These are phyloP conservation scores for Prunus kanzakura DNA, from an alignment of 306 rosid species.

Conservation along the genomic window DNA sequence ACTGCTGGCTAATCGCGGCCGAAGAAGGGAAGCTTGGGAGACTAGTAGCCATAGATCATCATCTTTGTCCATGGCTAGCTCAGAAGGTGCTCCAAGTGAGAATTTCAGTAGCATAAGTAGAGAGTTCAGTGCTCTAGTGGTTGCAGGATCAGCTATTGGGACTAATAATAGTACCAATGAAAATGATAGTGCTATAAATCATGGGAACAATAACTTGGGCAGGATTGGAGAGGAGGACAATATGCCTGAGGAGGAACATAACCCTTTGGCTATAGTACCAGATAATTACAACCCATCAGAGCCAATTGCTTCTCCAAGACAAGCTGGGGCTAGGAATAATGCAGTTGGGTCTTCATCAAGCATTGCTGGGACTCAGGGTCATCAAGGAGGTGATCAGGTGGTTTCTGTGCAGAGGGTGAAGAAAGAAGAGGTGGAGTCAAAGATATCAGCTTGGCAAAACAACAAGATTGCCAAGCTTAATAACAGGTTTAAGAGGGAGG, in stretches of 20 bases:
- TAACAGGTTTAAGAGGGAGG: slow-evolving; percentile 89
- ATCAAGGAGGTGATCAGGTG: slow-evolving; percentile 31
- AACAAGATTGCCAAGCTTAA: slow-evolving; percentile 82
- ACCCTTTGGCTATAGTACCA: slow-evolving; percentile 80
- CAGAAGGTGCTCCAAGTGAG: slow-evolving; percentile 53
- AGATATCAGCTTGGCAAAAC: slow-evolving; percentile 94
- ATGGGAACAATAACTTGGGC: slow-evolving; percentile 31
- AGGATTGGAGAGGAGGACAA: slow-evolving; percentile 80
- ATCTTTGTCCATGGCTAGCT: slow-evolving; percentile 51
- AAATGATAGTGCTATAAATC: background rate
- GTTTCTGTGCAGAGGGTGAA: slow-evolving; percentile 73
- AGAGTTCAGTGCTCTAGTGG: slow-evolving; percentile 86
- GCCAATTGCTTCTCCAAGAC: slow-evolving; percentile 33
- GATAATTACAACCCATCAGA: slow-evolving; percentile 49
- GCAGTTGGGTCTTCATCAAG: slow-evolving; percentile 11
- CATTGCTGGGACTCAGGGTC: background rate
- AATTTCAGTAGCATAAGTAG: slow-evolving; percentile 82
- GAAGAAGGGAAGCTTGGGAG: slow-evolving; percentile 60
- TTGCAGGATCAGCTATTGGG: slow-evolving; percentile 71
- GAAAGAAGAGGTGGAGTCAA: slow-evolving; percentile 94
- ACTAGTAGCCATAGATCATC: slow-evolving; percentile 55
- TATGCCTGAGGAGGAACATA: slow-evolving; percentile 30
- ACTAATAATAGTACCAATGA: slow-evolving; percentile 9
- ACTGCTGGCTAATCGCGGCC: slow-evolving; percentile 26
- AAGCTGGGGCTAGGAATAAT: background rate